These are phyloP conservation scores for Coprinopsis cinerea DNA, from an alignment of 768 basidiomycete species.

Conservation along the genomic window DNA sequence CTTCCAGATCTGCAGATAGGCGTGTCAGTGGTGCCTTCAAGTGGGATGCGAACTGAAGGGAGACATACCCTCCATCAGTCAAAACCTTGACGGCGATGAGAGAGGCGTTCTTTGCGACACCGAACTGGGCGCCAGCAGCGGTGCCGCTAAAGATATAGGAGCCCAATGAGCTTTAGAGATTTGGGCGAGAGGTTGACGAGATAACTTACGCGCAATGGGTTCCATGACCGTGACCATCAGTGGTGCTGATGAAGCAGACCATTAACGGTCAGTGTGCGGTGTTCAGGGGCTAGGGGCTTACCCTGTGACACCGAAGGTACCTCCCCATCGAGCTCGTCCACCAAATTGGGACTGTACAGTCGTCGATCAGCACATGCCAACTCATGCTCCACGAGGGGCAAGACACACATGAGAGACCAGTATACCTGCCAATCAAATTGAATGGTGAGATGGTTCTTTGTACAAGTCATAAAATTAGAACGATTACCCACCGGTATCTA, in stretches of 20 bases:
- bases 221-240: conserved; percentile 36
- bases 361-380: neutral
- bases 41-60: neutral
- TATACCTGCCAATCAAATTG: conserved; percentile 11
- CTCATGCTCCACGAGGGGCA: neutral
- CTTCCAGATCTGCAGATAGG: conserved; percentile 11
- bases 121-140: conserved; percentile 19
- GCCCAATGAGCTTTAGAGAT: neutral
- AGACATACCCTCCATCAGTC: conserved; percentile 22
- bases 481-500: conserved; percentile 18
- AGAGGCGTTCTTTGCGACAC: conserved; percentile 24
- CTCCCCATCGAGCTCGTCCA: conserved; percentile 35
- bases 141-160: conserved; percentile 17
- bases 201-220: conserved; percentile 26
- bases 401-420: conserved; percentile 17
- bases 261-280: neutral
- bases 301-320: conserved; percentile 25
- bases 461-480: neutral
- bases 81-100: conserved; percentile 39
- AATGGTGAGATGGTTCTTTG: neutral
- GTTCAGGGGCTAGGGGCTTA: neutral
- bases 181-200: neutral
- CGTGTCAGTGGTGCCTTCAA: neutral
- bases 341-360: conserved; percentile 28
- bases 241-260: conserved; percentile 6